These are phyloP conservation scores for Fimicolochytrium jonesii DNA, from an alignment of 192 early-diverging fungal genomes.

Conservation along the genomic window DNA sequence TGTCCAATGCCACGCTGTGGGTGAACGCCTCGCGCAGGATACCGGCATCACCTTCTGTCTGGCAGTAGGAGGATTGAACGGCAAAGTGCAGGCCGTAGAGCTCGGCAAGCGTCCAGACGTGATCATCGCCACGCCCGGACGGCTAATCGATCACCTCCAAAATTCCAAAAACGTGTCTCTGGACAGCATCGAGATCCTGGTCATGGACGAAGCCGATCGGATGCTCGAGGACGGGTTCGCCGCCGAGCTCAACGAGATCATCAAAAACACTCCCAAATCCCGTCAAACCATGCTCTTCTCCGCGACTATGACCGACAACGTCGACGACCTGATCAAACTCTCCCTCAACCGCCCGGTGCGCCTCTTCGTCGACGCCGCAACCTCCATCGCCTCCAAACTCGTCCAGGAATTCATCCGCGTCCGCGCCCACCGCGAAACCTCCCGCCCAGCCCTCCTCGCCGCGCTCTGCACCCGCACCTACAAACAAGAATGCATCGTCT, in stretches of 20 bases:
- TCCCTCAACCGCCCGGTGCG: constrained; percentile 86
- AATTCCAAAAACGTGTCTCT: constrained; percentile 87
- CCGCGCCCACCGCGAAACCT: constrained; percentile 75
- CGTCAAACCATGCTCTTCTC: constrained; percentile 99
- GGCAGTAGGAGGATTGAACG: constrained; percentile 84
- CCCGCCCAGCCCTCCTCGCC: constrained; percentile 79
- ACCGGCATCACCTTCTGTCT: constrained; percentile 84
- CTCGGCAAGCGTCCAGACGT: constrained; percentile 82
- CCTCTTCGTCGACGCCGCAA: constrained; percentile 81
- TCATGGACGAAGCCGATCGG: constrained; percentile 98
- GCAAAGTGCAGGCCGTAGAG: constrained; percentile 84
- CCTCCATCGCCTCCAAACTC: constrained; percentile 71
- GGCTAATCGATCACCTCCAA: constrained; percentile 94
- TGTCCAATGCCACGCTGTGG: constrained; percentile 92
- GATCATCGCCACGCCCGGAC: constrained; percentile 95
- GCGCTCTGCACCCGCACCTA: constrained; percentile 82
- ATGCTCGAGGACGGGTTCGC: constrained; percentile 98
- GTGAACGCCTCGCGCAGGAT: constrained; percentile 76
- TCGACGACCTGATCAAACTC: constrained; percentile 88
- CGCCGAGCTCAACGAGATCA: constrained; percentile 92
- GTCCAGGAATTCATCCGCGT: constrained; percentile 97
- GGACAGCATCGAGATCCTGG: constrained; percentile 88
- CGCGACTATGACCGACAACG: constrained; percentile 98
- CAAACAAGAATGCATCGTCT: constrained; percentile 77
- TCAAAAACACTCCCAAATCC: constrained; percentile 77